phyloP scores from a whole-genome alignment of 176 grass and related monocot genomes.

The Leersia perrieri region DNA sequence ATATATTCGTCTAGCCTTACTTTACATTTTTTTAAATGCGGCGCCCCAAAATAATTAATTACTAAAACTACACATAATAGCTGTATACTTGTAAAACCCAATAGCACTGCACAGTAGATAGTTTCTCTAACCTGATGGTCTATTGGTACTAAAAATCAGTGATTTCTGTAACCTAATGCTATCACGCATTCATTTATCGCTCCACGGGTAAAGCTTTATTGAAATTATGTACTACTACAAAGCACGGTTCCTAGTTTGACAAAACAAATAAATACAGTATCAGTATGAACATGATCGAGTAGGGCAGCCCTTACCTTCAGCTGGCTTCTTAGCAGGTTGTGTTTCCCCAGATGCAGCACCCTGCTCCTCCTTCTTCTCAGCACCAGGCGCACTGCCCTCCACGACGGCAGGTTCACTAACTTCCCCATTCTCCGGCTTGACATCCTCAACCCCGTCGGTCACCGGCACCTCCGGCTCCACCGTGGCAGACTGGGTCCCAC shows the following conservation, averaged over 20 bases:
- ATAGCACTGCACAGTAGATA: background rate
- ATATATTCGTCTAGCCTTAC: background rate
- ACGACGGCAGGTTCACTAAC: conserved; percentile 25
- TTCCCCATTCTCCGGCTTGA: conserved; percentile 46
- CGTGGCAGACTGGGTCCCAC: background rate
- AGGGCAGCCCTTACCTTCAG: conserved; percentile 41
- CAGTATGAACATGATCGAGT: background rate
- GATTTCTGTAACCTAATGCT: background rate
- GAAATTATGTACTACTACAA: background rate
- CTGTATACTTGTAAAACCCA: background rate
- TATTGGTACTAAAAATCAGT: background rate
- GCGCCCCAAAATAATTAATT: background rate
- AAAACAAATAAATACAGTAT: background rate
- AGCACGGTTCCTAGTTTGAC: background rate
- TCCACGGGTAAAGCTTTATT: background rate
- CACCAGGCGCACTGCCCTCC: background rate
- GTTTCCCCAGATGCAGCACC: conserved; percentile 12
- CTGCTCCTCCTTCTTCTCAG: conserved; percentile 34
- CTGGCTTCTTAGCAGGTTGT: conserved; percentile 41
- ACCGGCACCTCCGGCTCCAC: conserved; percentile 35
- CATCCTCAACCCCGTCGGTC: conserved; percentile 7
- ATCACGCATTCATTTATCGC: background rate
- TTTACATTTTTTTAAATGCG: background rate
- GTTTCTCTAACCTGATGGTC: background rate
- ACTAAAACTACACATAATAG: background rate